Evolutionary conservation across 495 filamentous ascomycete species (phyloP), one percentile per base, ranked within the genome.

Genomic region (Talaromyces wortmannii): DNA sequence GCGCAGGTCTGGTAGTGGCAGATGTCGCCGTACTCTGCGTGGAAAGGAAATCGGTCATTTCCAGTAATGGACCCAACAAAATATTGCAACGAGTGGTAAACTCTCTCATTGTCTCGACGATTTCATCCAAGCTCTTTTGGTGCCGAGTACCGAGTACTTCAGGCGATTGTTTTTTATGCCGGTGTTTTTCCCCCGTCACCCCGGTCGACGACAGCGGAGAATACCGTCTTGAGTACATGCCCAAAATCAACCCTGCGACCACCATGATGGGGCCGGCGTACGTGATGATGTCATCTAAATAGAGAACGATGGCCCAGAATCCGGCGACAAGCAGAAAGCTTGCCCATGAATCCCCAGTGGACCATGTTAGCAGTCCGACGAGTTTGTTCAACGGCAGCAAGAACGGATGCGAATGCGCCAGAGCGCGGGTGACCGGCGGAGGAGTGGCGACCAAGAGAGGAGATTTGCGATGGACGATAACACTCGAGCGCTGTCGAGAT

Each of bases 391-490:
- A 75, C 16, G 90, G 90, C 31, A 92, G 72, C 13, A 99, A 74
- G 64, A 96, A 97, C 1, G 92, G 91, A 68, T 97, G 91, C 18
- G 90, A 95, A 64, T 97, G 95, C 55, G 91, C 91, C 50, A 99
- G 78, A 0, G 91, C 90, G 47, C 92, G 81, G 6, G 94, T 97
- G 64, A 99, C 83, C 65, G 92, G 86, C 3, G 94, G 95, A 31
- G 94, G 94, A 32, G 94, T 99, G 11, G 92, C 90, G 49, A 95
- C 85, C 32, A 99, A 78, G 23, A 99, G 73, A 16, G 95, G 94
- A 4, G 89, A 95, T 71, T 97, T 99, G 66, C 94, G 91, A 68
- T 97, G 91, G 2, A 99, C 92, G 52, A 97, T 83, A 60, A 97
- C 89, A 55, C 90, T 94, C 42, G 89, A 92, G 48, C 91, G 84